Evolutionary conservation across 2,329 filamentous ascomycete species (phyloP), one percentile per base, ranked within the genome.

Genomic region (Cytospora leucostoma): DNA sequence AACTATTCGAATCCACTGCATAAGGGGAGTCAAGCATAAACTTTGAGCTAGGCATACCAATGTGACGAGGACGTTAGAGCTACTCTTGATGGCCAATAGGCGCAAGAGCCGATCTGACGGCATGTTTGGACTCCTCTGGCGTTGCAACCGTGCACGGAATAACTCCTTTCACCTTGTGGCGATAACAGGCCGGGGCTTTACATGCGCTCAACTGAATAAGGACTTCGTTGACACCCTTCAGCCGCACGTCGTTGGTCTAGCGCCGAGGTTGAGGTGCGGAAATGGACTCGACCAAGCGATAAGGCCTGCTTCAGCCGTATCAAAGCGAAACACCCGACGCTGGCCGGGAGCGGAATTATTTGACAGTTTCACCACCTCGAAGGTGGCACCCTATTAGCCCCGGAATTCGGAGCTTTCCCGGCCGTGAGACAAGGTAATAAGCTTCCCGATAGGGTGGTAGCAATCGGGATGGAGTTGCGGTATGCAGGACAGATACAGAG

Each of bases 281-380:
- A 66, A 27, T 56, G 37, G 50, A 15, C 63, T 27, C 62, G 62
- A 50, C 33, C 27, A 62, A 54, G 62, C 62, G 47, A 56, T 44
- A 33, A 37, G 47, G 53, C 57, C 53, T 64, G 32, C 37, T 17
- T 27, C 59, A 66, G 61, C 64, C 64, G 61, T 47, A 34, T 32
- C 37, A 58, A 61, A 61, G 59, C 59, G 59, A 61, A 35, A 32
- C 49, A 55, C 44, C 64, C 64, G 64, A 64, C 34, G 61, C 38
- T 66, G 61, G 64, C 64, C 64, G 64, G 34, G 61, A 44, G 38
- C 61, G 61, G 50, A 66, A 47, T 21, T 37, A 21, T 57, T 21
- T 47, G 15, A 33, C 52, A 27, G 35, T 35, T 27, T 15, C 51
- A 19, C 35, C 32, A 47, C 35, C 51, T 33, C 51, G 27, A 54